Conservation (phyloP, 2,329 filamentous ascomycete species). For the Sporothrix pseudoabietina region DNA sequence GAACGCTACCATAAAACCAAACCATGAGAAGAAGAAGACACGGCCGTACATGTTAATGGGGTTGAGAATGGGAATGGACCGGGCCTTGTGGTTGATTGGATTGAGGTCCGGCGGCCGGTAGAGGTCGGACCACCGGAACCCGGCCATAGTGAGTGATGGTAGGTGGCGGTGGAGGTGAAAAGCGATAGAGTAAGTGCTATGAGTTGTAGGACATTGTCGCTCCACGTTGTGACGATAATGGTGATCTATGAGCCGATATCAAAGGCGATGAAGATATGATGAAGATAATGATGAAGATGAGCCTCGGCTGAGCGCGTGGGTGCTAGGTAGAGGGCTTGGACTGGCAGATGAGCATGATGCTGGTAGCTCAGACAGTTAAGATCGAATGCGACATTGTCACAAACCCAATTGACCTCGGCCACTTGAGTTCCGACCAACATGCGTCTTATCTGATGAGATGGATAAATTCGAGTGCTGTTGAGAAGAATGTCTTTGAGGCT, state of each 20-base stretch:
- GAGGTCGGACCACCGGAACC: slow-evolving; percentile 45
- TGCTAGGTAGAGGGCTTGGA: no score
- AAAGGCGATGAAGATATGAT: not conserved
- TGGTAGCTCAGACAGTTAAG: no score
- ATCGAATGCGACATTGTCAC: not conserved
- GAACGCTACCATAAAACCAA: slow-evolving; percentile 84
- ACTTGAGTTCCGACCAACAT: not conserved
- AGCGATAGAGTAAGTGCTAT: not conserved
- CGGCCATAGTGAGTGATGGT: slow-evolving; percentile 36
- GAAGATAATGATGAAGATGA: not conserved
- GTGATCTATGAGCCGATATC: not conserved
- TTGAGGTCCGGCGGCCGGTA: slow-evolving; percentile 71
- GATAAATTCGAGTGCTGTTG: no score
- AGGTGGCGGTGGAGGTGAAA: not conserved
- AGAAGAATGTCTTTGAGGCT: not conserved
- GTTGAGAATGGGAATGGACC: slow-evolving; percentile 77
- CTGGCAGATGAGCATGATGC: no score
- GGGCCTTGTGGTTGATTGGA: slow-evolving; percentile 80
- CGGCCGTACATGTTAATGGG: slow-evolving; percentile 77
- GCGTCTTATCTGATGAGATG: not conserved
- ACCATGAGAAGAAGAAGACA: slow-evolving; percentile 88
- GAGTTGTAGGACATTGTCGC: not conserved
- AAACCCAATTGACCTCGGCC: not conserved
- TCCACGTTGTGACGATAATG: not conserved
- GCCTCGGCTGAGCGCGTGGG: not conserved